Evolutionary conservation across 257 asterid species (phyloP), one percentile per base, ranked within the genome.

Genomic region (Jacaranda copaia): DNA sequence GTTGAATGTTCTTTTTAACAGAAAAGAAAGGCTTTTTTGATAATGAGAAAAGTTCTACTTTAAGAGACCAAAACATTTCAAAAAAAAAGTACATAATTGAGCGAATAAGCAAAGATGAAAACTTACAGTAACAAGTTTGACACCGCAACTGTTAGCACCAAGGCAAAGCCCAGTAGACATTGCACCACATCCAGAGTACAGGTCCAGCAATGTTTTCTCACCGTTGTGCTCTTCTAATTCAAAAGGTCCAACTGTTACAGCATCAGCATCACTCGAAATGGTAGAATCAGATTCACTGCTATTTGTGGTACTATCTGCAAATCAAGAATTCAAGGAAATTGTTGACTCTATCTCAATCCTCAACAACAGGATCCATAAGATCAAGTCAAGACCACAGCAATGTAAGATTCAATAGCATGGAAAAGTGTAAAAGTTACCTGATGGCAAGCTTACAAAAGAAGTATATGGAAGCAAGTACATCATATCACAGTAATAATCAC

Each of bases 151-250:
- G 36, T 85, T 87, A 18, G 97, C 96, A 70, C 98, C 99, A 8
- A 95, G 77, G 68, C 96, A 89, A 36, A 95, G 87, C 19, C 98
- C 98, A 0, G 97, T 95, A 3, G 97, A 91, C 99, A 95, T 95
- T 18, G 89, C 99, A n/a, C 99, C 99, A 85, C 99, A 95, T 15
- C 99, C 98, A 5, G 98, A 81, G 57, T 93, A 95, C 56, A 95
- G 48, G 75, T 94, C 99, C 72, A 94, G 40, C 5, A 94, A 61
- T 5, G 78, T 83, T 81, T 59, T 86, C 84, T 92, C 97, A 11
- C 46, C 18, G 3, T 52, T 55, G 6, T 57, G 71, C 8, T 72
- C 82, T 14, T 73, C 72, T 2, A 16, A 63, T 55, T 76, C 80
- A 16, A 52, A 40, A n/a, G 63, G 70, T 42, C 68, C 84, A 49